Percentiles rank a stretch among this genome's conserved stretches.
These are phyloP conservation scores for Yamadazyma friedrichii DNA, from an alignment of 1,139 yeast genomes.

Conservation along the genomic window DNA sequence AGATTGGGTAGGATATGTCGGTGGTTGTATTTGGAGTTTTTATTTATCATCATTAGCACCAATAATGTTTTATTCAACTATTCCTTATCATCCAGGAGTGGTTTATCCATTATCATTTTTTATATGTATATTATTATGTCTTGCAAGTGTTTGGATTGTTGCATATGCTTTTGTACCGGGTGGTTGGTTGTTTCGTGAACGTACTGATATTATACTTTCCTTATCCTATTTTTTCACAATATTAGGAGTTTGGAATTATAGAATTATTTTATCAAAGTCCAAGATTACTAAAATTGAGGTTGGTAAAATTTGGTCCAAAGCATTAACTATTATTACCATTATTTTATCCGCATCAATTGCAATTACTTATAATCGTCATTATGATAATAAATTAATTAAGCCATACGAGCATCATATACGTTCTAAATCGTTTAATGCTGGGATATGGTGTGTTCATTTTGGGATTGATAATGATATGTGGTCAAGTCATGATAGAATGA, in stretches of 20 bases:
- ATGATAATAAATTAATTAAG: constrained; percentile 54
- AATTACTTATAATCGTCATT: constrained; percentile 53
- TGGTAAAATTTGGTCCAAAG: constrained; percentile 23
- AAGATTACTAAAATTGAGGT: constrained; percentile 22
- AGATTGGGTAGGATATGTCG: constrained; percentile 84
- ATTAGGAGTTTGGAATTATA: constrained; percentile 35
- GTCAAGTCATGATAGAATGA: constrained; percentile 93
- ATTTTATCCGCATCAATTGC: constrained; percentile 32
- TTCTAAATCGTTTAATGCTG: constrained; percentile 79
- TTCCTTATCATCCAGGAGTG: constrained; percentile 58
- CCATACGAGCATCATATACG: constrained; percentile 69
- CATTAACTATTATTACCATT: constrained; percentile 25
- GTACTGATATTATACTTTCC: constrained; percentile 72
- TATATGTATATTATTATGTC: constrained; percentile 52
- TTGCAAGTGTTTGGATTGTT: constrained; percentile 94
- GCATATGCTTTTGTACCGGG: constrained; percentile 98
- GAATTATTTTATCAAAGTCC: constrained; percentile 22
- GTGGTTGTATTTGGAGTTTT: constrained; percentile 65
- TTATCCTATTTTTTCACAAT: constrained; percentile 45
- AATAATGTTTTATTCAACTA: constrained; percentile 54
- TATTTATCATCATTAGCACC: constrained; percentile 69
- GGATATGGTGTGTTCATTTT: constrained; percentile 97
- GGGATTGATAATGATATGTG: constrained; percentile 98
- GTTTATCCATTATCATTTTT: constrained; percentile 60
- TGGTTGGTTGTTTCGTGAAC: constrained; percentile 82